Base-by-base conservation (phyloP, 23 red algal genomes). In the Agarophyton chilense region DNA sequence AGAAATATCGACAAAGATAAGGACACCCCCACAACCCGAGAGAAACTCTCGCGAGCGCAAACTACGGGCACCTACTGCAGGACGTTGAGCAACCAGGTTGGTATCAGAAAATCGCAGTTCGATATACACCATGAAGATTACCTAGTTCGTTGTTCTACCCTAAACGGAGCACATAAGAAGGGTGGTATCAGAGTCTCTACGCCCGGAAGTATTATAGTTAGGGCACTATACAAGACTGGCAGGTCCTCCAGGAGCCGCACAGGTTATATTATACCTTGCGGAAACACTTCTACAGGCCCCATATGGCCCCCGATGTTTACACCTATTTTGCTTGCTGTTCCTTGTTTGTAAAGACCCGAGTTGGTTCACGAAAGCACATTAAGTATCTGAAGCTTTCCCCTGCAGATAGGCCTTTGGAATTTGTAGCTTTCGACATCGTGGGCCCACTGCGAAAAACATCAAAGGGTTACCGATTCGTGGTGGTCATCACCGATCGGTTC, bases 321-420 rank as follows among this genome's bases (percentile, higher is more conserved):
- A 43, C 53, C 55, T 58, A 31, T 54, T 40, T 47, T 39, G 46
- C 0, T 21, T 17, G 50, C 16, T 79, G 51, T 21, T 25, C 16
- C 10, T 44, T 40, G 0, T 70, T 52, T 10, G 70, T 52, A 2
- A 61, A 63, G 17, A 78, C 43, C 52, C 24, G 52, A 65, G 72
- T 18, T 21, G 50, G 17, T n/a, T 0, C 66, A 16, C 39, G 60
- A 22, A 88, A 65, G 34, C 65, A 77, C 49, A 72, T 10, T 10
- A 90, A 78, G 0, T 65, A 51, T 36, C 22, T 90, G 13, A 90
- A 78, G 85, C 50, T 79, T 8, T 78, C 79, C 42, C 41, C 70
- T 7, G 38, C 67, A 4, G 40, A 24, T 4, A 42, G 24, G 0
- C 72, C 72, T 9, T 33, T 78, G 72, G 41, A 78, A 12, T 61